Conservation (phyloP, 805 yeast species). For the Wickerhamiella musiphila region DNA sequence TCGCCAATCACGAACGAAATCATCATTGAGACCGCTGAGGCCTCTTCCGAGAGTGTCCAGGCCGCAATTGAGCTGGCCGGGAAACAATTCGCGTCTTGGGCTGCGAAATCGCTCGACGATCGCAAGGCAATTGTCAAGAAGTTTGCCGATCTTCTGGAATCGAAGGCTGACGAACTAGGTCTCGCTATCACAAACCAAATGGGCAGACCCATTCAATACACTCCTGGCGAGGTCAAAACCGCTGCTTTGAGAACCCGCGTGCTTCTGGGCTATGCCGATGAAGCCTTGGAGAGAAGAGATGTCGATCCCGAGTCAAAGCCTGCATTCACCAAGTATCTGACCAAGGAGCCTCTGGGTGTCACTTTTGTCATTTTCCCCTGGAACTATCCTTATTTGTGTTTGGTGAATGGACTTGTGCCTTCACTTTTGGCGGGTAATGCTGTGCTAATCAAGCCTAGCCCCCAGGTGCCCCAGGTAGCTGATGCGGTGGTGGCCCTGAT, state of each 20-base stretch:
- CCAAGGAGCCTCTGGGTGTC: conserved; percentile 71
- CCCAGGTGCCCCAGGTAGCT: conserved; percentile 73
- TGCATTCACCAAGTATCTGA: conserved; percentile 19
- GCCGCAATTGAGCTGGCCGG: conserved; percentile 12
- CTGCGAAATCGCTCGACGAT: conserved; percentile 10
- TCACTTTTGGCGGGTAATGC: conserved; percentile 77
- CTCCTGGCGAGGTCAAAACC: conserved; percentile 19
- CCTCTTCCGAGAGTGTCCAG: conserved; percentile 12
- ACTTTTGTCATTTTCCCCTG: conserved; percentile 84
- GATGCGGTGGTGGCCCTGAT: conserved; percentile 46
- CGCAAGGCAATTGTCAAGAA: conserved; percentile 16
- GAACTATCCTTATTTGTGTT: conserved; percentile 83
- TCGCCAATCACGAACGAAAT: conserved; percentile 19
- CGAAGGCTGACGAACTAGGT: conserved; percentile 15
- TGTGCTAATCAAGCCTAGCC: conserved; percentile 72
- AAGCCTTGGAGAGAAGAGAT: conserved; percentile 18
- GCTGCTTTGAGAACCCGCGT: conserved; percentile 18
- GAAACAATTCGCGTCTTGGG: conserved; percentile 16
- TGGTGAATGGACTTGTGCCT: conserved; percentile 78
- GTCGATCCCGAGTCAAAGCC: conserved; percentile 15
- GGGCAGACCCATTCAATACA: conserved; percentile 22
- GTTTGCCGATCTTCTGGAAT: conserved; percentile 14
- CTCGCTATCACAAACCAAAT: conserved; percentile 20
- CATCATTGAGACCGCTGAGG: conserved; percentile 16
- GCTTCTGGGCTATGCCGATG: conserved; percentile 18